A percentile compares a stretch with the other conserved stretches of the same genome.
These are phyloP conservation scores for Cystobasidiopsis lactophilus DNA, from an alignment of 768 basidiomycete genomes.

Conservation along the genomic window DNA sequence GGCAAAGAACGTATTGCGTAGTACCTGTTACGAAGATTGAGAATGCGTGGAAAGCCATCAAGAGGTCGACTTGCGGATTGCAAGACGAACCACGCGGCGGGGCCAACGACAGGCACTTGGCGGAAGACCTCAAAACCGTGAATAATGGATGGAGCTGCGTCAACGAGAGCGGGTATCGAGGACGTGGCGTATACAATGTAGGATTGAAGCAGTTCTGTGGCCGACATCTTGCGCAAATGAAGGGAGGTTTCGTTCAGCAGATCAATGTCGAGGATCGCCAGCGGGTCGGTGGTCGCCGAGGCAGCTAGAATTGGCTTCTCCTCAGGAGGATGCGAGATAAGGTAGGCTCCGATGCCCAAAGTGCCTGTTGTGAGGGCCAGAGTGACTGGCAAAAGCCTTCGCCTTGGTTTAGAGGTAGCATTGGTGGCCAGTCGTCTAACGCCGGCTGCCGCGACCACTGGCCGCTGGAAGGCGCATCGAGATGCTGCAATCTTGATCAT, in stretches of 20 bases:
- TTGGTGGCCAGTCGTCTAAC: too few relatives aligned
- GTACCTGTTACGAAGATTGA: not conserved
- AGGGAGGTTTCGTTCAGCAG: conserved; percentile 5
- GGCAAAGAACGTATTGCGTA: not conserved
- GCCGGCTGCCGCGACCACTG: too few relatives aligned
- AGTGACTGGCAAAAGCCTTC: too few relatives aligned
- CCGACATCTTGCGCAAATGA: not conserved
- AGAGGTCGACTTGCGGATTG: conserved; percentile 2
- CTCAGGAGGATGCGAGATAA: not conserved
- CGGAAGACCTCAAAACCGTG: conserved; percentile 10
- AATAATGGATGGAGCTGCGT: conserved; percentile 11
- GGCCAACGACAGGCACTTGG: conserved; percentile 12
- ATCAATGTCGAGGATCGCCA: conserved; percentile 7
- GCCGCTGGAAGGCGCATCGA: too few relatives aligned
- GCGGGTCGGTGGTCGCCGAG: conserved; percentile 6
- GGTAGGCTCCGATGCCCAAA: not conserved
- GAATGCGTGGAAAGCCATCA: not conserved
- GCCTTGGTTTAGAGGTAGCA: too few relatives aligned
- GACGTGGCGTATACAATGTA: conserved; percentile 14
- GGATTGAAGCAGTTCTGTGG: conserved; percentile 10
- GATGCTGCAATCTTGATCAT: too few relatives aligned
- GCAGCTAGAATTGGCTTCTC: not conserved
- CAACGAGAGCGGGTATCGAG: conserved; percentile 8
- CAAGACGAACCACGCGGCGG: conserved; percentile 10
- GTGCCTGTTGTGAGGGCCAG: too few relatives aligned